These are phyloP conservation scores for Aspergillus amoenus DNA, from an alignment of 2,329 filamentous ascomycete genomes.

Conservation along the genomic window DNA sequence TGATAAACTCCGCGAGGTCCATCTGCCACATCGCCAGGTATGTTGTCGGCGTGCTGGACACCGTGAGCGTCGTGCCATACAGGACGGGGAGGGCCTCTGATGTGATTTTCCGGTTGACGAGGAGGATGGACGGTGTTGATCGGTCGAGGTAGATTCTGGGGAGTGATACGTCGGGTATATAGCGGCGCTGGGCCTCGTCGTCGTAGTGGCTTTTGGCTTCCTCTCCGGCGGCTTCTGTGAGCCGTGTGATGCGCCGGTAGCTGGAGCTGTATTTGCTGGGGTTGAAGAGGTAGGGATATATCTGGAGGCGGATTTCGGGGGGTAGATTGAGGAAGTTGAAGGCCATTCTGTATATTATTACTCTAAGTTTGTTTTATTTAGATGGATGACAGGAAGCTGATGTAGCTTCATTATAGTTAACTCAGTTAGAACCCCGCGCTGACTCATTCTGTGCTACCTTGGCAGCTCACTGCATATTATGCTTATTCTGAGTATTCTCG, in stretches of 20 bases:
- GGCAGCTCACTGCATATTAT: not conserved
- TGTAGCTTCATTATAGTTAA: not conserved
- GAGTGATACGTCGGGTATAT: not conserved
- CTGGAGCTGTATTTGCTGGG: not conserved
- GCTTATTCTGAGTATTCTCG: not conserved
- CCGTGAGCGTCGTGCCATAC: not conserved
- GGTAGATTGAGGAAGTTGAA: not conserved
- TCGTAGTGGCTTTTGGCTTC: not conserved
- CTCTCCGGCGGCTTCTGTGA: not conserved
- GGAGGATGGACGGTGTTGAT: not conserved
- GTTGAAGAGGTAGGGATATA: not conserved
- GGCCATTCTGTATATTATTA: not conserved
- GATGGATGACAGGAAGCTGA: too few species aligned
- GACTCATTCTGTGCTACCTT: not conserved
- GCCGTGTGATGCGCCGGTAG: not conserved
- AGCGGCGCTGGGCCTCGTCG: too few species aligned
- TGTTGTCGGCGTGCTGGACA: not conserved
- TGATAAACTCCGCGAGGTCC: not conserved
- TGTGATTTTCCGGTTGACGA: not conserved
- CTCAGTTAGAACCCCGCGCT: not conserved
- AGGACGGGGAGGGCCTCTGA: not conserved
- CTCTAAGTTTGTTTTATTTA: too few species aligned
- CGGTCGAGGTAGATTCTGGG: not conserved
- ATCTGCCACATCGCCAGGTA: not conserved
- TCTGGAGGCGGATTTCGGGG: not conserved